Conservation (phyloP, 331 rosid genomes). For the Dryas integrifolia region DNA sequence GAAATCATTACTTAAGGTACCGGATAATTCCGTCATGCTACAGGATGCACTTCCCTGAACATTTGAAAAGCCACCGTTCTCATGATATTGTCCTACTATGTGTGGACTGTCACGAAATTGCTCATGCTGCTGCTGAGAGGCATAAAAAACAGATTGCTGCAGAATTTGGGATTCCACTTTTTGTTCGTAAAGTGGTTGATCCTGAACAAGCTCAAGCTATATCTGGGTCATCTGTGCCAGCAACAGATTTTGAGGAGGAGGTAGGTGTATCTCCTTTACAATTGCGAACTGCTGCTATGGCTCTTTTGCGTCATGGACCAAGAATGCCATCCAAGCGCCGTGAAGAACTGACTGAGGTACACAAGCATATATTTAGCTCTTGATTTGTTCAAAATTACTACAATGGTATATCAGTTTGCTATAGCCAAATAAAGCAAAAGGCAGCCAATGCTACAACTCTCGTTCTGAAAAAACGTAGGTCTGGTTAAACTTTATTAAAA, state of each 20-base stretch:
- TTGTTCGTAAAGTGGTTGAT: conserved; percentile 66
- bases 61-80: conserved; percentile 96
- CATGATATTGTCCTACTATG: conserved; percentile 95
- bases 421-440: neutral
- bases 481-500: neutral
- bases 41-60: conserved; percentile 94
- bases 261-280: conserved; percentile 90
- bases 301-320: conserved; percentile 84
- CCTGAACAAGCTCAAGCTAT: conserved; percentile 34
- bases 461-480: neutral
- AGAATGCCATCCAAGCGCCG: conserved; percentile 81
- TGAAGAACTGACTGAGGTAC: conserved; percentile 75
- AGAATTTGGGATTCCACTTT: conserved; percentile 93
- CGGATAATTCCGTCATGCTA: conserved; percentile 94
- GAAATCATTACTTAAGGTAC: conserved; percentile 86
- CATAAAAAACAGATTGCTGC: conserved; percentile 69
- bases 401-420: neutral
- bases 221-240: conserved; percentile 32
- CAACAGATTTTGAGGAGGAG: conserved; percentile 46
- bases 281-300: conserved; percentile 86
- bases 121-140: conserved; percentile 97
- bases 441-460: neutral
- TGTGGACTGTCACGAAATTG: conserved; percentile 97
- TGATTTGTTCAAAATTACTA: neutral
- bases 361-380: conserved; percentile 2